Conservation (phyloP, 768 basidiomycete species). For the Psilocybe azurescens region DNA sequence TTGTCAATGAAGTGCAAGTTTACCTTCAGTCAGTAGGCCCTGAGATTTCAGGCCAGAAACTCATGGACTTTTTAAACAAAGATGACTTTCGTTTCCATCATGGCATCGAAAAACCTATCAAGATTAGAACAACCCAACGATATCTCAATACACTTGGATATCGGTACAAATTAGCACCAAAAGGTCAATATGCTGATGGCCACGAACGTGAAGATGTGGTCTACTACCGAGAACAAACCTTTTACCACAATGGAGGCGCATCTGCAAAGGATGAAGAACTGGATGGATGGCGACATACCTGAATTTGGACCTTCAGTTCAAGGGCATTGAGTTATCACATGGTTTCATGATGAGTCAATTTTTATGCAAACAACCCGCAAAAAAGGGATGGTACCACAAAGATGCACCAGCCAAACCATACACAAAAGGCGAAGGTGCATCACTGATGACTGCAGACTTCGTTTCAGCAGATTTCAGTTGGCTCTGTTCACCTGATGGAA, state of each 20-base stretch:
- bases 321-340: background rate
- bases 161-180: conserved; percentile 14
- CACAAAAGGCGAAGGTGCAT: conserved; percentile 39
- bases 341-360: conserved; percentile 43
- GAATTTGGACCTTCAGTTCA: background rate
- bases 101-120: conserved; percentile 22
- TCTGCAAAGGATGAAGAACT: background rate
- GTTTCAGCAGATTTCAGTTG: conserved; percentile 34
- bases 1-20: conserved; percentile 26
- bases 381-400: conserved; percentile 31
- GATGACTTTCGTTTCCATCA: background rate
- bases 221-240: conserved; percentile 29
- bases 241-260: conserved; percentile 21
- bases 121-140: conserved; percentile 21
- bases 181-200: conserved; percentile 6
- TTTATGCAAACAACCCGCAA: conserved; percentile 38
- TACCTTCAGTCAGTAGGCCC: conserved; percentile 27
- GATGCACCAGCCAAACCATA: conserved; percentile 27
- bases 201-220: conserved; percentile 42
- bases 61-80: conserved; percentile 26
- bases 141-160: conserved; percentile 28
- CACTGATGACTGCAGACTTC: conserved; percentile 41
- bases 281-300: background rate
- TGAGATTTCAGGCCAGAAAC: conserved; percentile 25
- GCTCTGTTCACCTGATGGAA: conserved; percentile 15